Evolutionary conservation across 148 eudicot species (phyloP), one percentile per base, ranked within the genome.

Genomic region (Heliamphora exappendiculata): DNA sequence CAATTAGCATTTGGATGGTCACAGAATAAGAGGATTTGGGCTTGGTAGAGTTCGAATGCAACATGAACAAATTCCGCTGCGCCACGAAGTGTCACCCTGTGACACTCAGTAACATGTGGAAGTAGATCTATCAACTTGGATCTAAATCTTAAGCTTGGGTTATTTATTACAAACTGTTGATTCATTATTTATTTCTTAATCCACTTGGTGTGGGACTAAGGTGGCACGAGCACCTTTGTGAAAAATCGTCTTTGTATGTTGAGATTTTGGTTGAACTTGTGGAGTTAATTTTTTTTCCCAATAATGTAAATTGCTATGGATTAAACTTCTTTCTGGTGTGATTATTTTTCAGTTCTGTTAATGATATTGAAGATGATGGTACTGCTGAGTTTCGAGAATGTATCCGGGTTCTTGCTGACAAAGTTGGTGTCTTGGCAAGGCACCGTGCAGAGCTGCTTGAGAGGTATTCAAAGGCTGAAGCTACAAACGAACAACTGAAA

Each of bases 361-460:
- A 78, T 73, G 97, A 87, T 34, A 75, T 67, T 58, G 98, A 91
- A 70, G 94, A 91, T 60, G 94, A 91, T 79, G 86, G 89, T 37
- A 75, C 84, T 41, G 80, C 81, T 37, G 98, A 90, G 82, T 88
- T 93, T 73, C 87, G 89, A 70, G 93, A 88, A 49, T 91, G 94
- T 73, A 82, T 90, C 12, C 86, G 81, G 67, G 84, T 86, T 51
- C 97, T 96, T 77, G 91, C 99, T 45, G 98, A 96, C 33, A 96
- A 85, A 82, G 97, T 96, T 5, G 88, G 97, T 34, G 65, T 81
- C 53, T 83, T 93, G 86, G 86, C 93, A 5, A 91, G 90, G 85
- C 90, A 86, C 57, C 93, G 93, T 31, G 84, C 88, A 44, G 99
- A 96, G 86, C 89, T 93, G 24, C 87, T 87, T 44, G 99, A 95